A percentile compares a stretch with the other conserved stretches of the same genome.
Conservation (phyloP, 108 stramenopile species). For the Nannochloropsis gaditana region DNA sequence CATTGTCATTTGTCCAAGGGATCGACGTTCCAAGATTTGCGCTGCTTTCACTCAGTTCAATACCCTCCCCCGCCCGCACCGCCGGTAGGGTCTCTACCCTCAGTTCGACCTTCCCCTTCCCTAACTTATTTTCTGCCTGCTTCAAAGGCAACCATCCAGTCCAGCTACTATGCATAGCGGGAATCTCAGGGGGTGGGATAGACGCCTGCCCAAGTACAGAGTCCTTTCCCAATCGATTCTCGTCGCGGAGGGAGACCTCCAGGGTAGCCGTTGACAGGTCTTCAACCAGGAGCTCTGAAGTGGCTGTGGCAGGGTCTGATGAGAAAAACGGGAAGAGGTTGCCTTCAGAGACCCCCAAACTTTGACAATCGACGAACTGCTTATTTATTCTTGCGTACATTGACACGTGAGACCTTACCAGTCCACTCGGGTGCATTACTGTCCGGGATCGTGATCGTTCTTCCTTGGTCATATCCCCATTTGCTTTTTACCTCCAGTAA, state of each 20-base stretch:
- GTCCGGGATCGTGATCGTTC: not conserved
- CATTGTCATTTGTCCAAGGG: not conserved
- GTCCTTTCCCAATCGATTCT: slow-evolving; percentile 4
- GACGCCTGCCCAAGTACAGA: not conserved
- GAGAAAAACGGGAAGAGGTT: too few species aligned
- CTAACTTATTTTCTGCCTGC: not conserved
- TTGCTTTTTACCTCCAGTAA: not conserved
- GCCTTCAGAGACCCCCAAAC: too few species aligned
- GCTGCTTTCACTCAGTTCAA: not conserved
- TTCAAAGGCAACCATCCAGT: slow-evolving; percentile 1
- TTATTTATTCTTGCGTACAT: not conserved
- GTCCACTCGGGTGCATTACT: not conserved
- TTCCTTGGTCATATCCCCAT: slow-evolving; percentile 13
- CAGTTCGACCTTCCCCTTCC: not conserved
- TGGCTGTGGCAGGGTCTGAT: not conserved
- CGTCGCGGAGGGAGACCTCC: not conserved
- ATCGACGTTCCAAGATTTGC: not conserved
- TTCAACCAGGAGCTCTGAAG: not conserved
- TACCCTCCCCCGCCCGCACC: not conserved
- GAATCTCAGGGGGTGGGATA: not conserved
- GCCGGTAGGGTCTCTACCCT: not conserved
- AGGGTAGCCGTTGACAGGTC: not conserved
- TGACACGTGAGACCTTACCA: not conserved
- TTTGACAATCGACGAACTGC: not conserved
- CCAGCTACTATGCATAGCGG: not conserved